Base-by-base conservation (phyloP, 306 rosid species). In the Quillaja saponaria region DNA sequence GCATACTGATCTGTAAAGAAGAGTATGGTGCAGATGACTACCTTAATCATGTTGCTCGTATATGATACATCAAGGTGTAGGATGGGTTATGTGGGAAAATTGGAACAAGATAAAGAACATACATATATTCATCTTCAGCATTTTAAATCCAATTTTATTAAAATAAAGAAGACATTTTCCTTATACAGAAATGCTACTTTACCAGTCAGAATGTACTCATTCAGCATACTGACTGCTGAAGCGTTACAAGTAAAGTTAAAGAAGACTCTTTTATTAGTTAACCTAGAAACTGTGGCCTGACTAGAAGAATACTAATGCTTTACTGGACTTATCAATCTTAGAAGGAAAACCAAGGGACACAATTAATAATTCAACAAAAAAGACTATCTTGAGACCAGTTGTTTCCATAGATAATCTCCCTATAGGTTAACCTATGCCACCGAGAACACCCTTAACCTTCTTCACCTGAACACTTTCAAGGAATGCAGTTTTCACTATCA, bases 391-490 rank as follows among this genome's bases (percentile, higher is more conserved):
- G 58, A 13, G 20, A 49, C 48, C 13, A 13, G 15, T 34, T 66
- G 13, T 21, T 61, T 51, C 9, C 48, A 40, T 11, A 28, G 12
- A 34, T n/a, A 41, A 17, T 9, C 3, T 48, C 54, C 64, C 10
- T 11, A 39, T 10, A 15, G 33, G 5, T 20, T 69, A 89, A 61
- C 75, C 75, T 35, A 70, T 74, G 0, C 98, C 96, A 28, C 96
- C 98, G 66, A 91, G 87, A 77, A 82, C 96, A 49, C 78, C 84
- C 84, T 91, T 91, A 19, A 91, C 90, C 82, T 84, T 91, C 84
- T 86, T 82, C 5, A 91, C 69, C 53, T 61, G 71, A 55, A 69
- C 87, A 6, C 40, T 64, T 34, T 84, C 88, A 31, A 88, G 81
- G 70, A 91, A 91, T 33, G 96, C 82, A 16, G 87, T 84, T 1